Evolutionary conservation across 2,329 filamentous ascomycete species (phyloP).

Genomic region (Ustilaginoidea virens): DNA sequence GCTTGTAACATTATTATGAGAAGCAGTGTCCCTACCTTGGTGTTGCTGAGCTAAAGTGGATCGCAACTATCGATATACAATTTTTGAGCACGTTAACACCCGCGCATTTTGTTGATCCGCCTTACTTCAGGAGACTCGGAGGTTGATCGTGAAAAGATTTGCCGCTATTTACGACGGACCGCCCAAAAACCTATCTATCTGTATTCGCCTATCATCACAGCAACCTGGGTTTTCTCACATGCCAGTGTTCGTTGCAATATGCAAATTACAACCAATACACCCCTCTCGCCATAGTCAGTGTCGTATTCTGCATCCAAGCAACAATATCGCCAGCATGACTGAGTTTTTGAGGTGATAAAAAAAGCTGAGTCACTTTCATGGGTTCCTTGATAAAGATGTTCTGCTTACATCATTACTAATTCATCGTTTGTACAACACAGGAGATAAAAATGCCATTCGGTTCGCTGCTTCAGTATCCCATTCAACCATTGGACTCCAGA

Average conservation of each 20-base stretch:
- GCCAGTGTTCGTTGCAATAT: background rate
- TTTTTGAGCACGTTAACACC: conserved; percentile 6
- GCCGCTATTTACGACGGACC: conserved; percentile 14
- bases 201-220: conserved; percentile 15
- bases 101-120: conserved; percentile 5
- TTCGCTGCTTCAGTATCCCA: no score
- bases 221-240: background rate
- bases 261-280: no score
- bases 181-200: conserved; percentile 12
- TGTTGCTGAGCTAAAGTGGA: conserved; percentile 12
- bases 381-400: background rate
- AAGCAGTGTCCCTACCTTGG: conserved; percentile 11
- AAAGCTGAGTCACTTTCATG: conserved; percentile 1
- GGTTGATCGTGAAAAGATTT: conserved; percentile 17
- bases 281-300: no score
- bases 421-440: no score
- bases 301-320: no score
- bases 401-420: background rate
- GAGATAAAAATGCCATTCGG: no score
- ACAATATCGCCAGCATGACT: no score
- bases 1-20: conserved; percentile 13
- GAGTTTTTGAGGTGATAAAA: background rate
- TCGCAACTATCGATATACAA: conserved; percentile 12
- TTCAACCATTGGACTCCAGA: no score
- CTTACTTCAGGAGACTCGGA: conserved; percentile 11